phyloP scores from a whole-genome alignment of 352 stramenopile genomes.

The Phytopythium litorale region DNA sequence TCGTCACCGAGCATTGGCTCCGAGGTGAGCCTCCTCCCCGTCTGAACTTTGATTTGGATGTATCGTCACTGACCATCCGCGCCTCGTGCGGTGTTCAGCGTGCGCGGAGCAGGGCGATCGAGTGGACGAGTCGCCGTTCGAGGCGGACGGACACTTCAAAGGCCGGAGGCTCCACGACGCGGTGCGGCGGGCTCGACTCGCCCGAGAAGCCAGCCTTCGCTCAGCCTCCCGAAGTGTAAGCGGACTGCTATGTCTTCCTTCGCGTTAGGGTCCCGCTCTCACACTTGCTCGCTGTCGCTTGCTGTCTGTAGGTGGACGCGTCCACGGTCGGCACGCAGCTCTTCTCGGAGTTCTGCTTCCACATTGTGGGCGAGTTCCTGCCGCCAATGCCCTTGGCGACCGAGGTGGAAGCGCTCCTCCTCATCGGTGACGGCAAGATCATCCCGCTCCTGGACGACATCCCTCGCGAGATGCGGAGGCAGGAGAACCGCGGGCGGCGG shows the following conservation, averaged over 20 bases:
- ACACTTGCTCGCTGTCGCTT: neutral
- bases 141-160: constrained; percentile 62
- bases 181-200: constrained; percentile 39
- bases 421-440: constrained; percentile 56
- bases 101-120: constrained; percentile 28
- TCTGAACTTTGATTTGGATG: neutral
- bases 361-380: constrained; percentile 74
- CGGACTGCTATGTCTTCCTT: neutral
- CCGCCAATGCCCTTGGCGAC: constrained; percentile 62
- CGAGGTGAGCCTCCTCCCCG: constrained; percentile 26
- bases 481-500: constrained; percentile 36
- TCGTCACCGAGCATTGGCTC: constrained; percentile 82
- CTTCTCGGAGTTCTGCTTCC: constrained; percentile 67
- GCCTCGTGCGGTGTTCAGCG: constrained; percentile 18
- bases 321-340: constrained; percentile 55
- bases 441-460: constrained; percentile 55
- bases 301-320: constrained; percentile 18
- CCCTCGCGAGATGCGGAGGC: constrained; percentile 42
- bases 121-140: constrained; percentile 49
- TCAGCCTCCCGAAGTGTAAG: constrained; percentile 20
- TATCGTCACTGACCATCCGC: neutral
- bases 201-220: constrained; percentile 35
- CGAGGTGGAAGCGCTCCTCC: constrained; percentile 67
- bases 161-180: constrained; percentile 42
- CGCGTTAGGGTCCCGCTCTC: neutral